Evolutionary conservation across 2,329 filamentous ascomycete genomes (phyloP), one percentile per base, ranked within the genome.

Genomic region (Ceratocystis colombiana): DNA sequence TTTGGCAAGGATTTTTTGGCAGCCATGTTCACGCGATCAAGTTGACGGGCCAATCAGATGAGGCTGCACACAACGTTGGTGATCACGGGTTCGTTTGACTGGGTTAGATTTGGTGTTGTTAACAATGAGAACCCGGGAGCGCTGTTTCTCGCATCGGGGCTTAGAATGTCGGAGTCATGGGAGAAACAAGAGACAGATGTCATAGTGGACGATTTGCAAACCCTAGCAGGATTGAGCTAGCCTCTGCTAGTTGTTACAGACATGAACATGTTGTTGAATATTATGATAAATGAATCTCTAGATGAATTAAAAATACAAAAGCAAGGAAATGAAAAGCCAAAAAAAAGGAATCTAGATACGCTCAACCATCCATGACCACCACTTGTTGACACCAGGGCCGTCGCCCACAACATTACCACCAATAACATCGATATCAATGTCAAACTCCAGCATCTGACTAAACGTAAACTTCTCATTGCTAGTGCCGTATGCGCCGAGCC

Each of bases 281-380:
- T 25, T 48, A 20, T 20, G 25, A 55, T 45, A 59, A 61, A 65
- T 25, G 17, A 30, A 33, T 48, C 17, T 33, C 30, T 57, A 64
- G 15, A 50, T 33, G 8, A 53, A 10, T 37, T 50, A 30, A 25
- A 57, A 45, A 37, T 57, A 64, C 30, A 28, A 59, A 64, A 22
- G 33, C n/a, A 20, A 7, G 44, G 33, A 37, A 63, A 63, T 10
- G 17, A 62, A 61, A 61, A 15, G 20, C 17, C 17, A n/a, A 37
- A 25, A 15, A 46, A 22, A 59, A 62, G 61, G 10, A 22, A 33
- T 50, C 10, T 50, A 50, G 71, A 95, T 77, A 72, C 87, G 84
- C 73, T 87, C 82, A 1, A 86, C 89, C 73, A 97, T 86, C 93
- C 93, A 97, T 71, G 84, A 83, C 84, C 91, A 96, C 92, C 93